Conservation (phyloP, 2,329 filamentous ascomycete genomes). For the Colletotrichum noveboracense region DNA sequence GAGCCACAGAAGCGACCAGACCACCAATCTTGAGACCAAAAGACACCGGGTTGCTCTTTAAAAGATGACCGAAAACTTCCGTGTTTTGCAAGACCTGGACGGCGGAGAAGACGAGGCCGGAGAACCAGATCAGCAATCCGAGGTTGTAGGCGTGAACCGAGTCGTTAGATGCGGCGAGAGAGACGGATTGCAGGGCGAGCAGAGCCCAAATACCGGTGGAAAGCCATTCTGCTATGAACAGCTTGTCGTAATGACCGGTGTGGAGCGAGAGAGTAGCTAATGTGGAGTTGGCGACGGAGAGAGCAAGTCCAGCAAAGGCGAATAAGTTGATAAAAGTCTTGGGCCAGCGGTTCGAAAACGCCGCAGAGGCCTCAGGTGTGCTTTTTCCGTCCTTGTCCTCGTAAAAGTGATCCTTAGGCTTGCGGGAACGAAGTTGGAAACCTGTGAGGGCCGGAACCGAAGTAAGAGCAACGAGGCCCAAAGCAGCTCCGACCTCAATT, state of each 20-base stretch:
- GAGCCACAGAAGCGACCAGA: conserved; percentile 46
- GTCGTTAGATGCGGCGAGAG: conserved; percentile 52
- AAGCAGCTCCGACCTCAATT: conserved; percentile 27
- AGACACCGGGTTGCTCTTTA: conserved; percentile 35
- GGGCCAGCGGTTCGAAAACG: conserved; percentile 65
- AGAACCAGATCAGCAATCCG: conserved; percentile 57
- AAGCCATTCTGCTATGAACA: conserved; percentile 64
- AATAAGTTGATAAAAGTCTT: conserved; percentile 60
- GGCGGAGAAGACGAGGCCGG: conserved; percentile 47
- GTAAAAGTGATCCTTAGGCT: conserved; percentile 56
- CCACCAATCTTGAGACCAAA: conserved; percentile 55
- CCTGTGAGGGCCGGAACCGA: conserved; percentile 41
- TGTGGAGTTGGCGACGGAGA: conserved; percentile 63
- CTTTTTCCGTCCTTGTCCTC: conserved; percentile 74
- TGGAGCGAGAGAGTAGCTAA: conserved; percentile 46
- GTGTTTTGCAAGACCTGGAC: conserved; percentile 52
- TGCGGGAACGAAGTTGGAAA: conserved; percentile 39
- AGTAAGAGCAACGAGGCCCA: conserved; percentile 39
- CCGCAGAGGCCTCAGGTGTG: conserved; percentile 64
- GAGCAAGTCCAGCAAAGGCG: conserved; percentile 56
- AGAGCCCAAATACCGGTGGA: conserved; percentile 60
- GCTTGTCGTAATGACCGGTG: conserved; percentile 30
- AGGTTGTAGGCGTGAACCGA: conserved; percentile 59
- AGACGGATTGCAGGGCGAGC: conserved; percentile 56
- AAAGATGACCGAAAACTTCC: conserved; percentile 36